Evolutionary conservation across 352 stramenopile genomes (phyloP).

Genomic region (Phytopythium helicoides): DNA sequence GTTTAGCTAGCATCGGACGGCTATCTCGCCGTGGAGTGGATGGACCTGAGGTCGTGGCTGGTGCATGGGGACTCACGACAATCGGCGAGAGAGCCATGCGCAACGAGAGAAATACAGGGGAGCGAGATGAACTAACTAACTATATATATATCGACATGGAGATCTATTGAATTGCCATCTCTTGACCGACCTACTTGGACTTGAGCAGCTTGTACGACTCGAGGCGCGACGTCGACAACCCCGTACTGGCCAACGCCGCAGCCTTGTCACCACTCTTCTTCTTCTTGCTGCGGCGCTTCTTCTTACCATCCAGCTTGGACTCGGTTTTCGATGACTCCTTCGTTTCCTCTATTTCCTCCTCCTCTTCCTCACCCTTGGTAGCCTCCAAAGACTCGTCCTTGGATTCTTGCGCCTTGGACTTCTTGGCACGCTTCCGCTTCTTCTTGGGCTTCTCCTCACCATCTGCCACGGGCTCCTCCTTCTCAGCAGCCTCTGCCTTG

Average conservation of each 20-base stretch:
- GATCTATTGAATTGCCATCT: not conserved
- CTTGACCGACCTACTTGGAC: conserved; percentile 30
- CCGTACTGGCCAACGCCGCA: conserved; percentile 35
- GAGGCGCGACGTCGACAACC: conserved; percentile 69
- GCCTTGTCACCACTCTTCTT: conserved; percentile 45
- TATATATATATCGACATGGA: not conserved
- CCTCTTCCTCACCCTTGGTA: conserved; percentile 10
- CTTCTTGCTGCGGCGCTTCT: conserved; percentile 59
- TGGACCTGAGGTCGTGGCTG: not conserved
- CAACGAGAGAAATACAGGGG: not conserved
- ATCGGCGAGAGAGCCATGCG: not conserved
- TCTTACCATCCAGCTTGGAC: conserved; percentile 23
- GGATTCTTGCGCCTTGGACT: conserved; percentile 27
- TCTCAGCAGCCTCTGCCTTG: not conserved
- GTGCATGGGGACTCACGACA: not conserved
- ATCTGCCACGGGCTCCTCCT: conserved; percentile 2
- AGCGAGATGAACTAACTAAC: not conserved
- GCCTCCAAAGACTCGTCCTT: not conserved
- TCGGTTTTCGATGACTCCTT: not conserved
- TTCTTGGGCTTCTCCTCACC: conserved; percentile 36
- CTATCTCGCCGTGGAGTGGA: conserved; percentile 1
- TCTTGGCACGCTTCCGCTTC: conserved; percentile 76
- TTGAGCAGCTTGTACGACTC: conserved; percentile 84
- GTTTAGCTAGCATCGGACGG: conserved; percentile 2
- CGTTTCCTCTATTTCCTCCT: conserved; percentile 14